phyloP scores from a whole-genome alignment of 495 filamentous ascomycete genomes.

The Usnea hakonensis region DNA sequence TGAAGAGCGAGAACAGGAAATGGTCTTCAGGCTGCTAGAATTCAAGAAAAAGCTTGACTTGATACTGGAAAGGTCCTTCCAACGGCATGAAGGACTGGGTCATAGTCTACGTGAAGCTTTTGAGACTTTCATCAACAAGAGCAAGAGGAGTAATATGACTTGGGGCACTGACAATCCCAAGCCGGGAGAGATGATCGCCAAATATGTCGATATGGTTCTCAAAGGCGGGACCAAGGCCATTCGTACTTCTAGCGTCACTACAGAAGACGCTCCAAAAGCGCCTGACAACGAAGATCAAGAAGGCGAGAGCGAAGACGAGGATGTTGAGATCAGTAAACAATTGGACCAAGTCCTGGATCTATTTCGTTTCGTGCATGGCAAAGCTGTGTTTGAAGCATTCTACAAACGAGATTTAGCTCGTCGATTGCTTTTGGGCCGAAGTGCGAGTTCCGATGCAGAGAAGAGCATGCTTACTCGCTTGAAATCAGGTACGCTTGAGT shows the following conservation, averaged over 20 bases:
- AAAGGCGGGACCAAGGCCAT: conserved; percentile 79
- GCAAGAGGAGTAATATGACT: conserved; percentile 52
- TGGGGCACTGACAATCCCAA: conserved; percentile 81
- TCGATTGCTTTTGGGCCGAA: conserved; percentile 79
- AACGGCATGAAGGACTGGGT: conserved; percentile 61
- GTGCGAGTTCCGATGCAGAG: conserved; percentile 90
- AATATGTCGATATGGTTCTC: conserved; percentile 86
- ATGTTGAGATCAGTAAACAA: conserved; percentile 80
- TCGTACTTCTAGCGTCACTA: conserved; percentile 13
- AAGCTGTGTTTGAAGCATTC: conserved; percentile 95
- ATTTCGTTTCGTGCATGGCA: conserved; percentile 95
- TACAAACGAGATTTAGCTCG: conserved; percentile 96
- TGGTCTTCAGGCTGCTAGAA: conserved; percentile 74
- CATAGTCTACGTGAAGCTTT: conserved; percentile 78
- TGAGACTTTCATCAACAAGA: conserved; percentile 81
- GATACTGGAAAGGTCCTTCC: conserved; percentile 64
- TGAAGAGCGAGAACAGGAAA: conserved; percentile 66
- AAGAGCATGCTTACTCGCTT: conserved; percentile 86
- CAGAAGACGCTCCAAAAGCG: conserved; percentile 1
- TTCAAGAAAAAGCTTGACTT: conserved; percentile 76
- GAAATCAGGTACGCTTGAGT: conserved; percentile 53
- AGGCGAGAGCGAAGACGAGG: conserved; percentile 61
- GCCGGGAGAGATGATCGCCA: conserved; percentile 97
- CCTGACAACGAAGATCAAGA: conserved; percentile 47
- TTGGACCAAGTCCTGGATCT: conserved; percentile 86